phyloP scores from a whole-genome alignment of 1,139 yeast genomes.

The Pneumocystis canis region DNA sequence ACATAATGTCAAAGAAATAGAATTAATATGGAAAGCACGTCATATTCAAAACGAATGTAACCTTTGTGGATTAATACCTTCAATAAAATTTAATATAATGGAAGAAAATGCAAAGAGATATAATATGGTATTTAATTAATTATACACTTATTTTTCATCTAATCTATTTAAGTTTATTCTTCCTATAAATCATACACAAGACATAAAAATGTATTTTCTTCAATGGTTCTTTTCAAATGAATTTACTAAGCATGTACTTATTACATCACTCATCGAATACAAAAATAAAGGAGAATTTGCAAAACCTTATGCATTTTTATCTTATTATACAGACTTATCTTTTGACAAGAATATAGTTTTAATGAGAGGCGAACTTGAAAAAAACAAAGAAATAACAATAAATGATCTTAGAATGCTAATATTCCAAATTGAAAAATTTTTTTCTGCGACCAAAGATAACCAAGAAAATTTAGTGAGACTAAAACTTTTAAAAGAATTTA shows the following conservation, averaged over 20 bases:
- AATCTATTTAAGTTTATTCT: conserved; percentile 23
- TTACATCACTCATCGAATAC: conserved; percentile 85
- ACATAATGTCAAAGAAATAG: conserved; percentile 50
- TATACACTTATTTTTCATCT: neutral
- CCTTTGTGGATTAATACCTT: conserved; percentile 50
- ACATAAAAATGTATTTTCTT: conserved; percentile 75
- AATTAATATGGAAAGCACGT: conserved; percentile 78
- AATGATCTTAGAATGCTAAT: neutral
- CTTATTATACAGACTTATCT: conserved; percentile 69
- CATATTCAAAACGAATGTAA: conserved; percentile 48
- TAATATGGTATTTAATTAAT: conserved; percentile 52
- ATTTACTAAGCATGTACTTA: conserved; percentile 70
- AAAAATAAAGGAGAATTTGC: conserved; percentile 85
- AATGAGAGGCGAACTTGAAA: conserved; percentile 78
- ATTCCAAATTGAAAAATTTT: neutral
- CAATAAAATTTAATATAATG: conserved; percentile 32
- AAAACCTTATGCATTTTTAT: conserved; percentile 82
- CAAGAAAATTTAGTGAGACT: neutral
- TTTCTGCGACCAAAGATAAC: neutral
- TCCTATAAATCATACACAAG: conserved; percentile 32
- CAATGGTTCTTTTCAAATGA: conserved; percentile 92
- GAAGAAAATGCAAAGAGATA: conserved; percentile 45
- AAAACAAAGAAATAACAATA: conserved; percentile 30
- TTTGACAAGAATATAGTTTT: conserved; percentile 51
- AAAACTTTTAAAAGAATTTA: neutral